These are phyloP conservation scores for Pseudogymnoascus sp. DNA, from an alignment of 2,329 filamentous ascomycete genomes.

Conservation along the genomic window DNA sequence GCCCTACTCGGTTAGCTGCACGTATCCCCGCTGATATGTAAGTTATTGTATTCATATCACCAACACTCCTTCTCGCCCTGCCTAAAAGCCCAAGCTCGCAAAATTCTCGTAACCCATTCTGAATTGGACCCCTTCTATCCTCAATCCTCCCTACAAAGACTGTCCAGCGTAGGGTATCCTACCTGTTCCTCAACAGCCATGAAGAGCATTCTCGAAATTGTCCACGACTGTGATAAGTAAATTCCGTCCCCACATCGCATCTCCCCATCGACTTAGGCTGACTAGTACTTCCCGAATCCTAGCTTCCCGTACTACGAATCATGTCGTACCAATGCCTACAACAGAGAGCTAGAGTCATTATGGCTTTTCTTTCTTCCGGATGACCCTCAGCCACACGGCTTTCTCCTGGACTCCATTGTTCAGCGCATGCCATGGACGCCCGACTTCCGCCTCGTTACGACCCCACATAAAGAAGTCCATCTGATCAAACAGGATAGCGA, in stretches of 20 bases:
- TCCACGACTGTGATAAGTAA: slow-evolving; percentile 39
- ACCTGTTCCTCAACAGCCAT: neutral
- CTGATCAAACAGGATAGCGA: neutral
- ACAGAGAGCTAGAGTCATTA: slow-evolving; percentile 37
- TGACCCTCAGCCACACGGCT: slow-evolving; percentile 43
- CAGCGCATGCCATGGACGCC: slow-evolving; percentile 41
- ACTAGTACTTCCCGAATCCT: neutral
- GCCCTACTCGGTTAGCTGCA: neutral
- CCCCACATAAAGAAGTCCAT: neutral
- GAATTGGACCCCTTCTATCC: neutral
- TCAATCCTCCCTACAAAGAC: neutral
- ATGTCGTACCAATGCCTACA: slow-evolving; percentile 38
- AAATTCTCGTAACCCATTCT: neutral
- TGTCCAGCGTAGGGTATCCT: neutral
- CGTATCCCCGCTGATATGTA: neutral
- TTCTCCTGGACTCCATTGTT: slow-evolving; percentile 41
- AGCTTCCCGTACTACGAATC: slow-evolving; percentile 17
- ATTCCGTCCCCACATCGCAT: slow-evolving; percentile 11
- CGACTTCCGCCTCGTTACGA: slow-evolving; percentile 29
- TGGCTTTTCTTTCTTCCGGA: slow-evolving; percentile 41
- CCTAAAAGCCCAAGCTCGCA: neutral
- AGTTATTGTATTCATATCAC: neutral
- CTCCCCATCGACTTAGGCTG: neutral
- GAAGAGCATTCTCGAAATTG: slow-evolving; percentile 32
- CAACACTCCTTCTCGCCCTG: neutral